Percentiles rank a stretch among this genome's conserved stretches.
phyloP scores from a whole-genome alignment of 768 basidiomycete species.

The Tylopilus plumbeoviolaceoides region DNA sequence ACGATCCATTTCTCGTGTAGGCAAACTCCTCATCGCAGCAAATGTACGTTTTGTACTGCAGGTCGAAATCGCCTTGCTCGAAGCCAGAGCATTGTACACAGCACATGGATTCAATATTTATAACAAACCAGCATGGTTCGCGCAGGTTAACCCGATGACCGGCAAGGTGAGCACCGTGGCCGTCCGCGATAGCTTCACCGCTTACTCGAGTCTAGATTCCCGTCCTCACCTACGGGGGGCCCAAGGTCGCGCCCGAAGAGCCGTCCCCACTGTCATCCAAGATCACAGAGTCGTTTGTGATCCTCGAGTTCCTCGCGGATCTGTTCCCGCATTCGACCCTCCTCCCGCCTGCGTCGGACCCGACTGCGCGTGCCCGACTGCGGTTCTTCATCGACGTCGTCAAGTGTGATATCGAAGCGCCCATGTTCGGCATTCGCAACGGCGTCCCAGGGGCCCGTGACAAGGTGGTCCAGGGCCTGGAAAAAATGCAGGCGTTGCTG shows the following conservation, averaged over 20 bases:
- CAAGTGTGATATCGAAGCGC: constrained; percentile 35
- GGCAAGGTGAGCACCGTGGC: constrained; percentile 50
- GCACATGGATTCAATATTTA: constrained; percentile 51
- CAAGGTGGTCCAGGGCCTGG: neutral
- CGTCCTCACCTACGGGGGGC: constrained; percentile 57
- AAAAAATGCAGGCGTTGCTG: constrained; percentile 7
- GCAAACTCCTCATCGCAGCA: neutral
- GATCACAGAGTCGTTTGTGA: constrained; percentile 58
- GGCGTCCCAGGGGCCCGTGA: constrained; percentile 1
- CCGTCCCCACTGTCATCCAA: constrained; percentile 59
- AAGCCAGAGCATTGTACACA: constrained; percentile 46
- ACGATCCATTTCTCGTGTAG: neutral
- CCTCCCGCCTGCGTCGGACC: constrained; percentile 44
- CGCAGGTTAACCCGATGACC: constrained; percentile 52
- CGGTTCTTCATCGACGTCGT: constrained; percentile 59
- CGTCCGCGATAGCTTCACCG: neutral
- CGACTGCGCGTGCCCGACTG: constrained; percentile 49
- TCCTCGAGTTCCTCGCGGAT: constrained; percentile 65
- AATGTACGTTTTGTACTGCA: constrained; percentile 21
- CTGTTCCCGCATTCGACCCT: constrained; percentile 43
- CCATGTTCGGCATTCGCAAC: constrained; percentile 32
- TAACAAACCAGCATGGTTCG: constrained; percentile 68
- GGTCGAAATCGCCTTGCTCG: constrained; percentile 56
- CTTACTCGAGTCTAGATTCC: constrained; percentile 39
- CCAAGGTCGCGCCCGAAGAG: constrained; percentile 43